Base-by-base conservation (phyloP, 2,329 filamentous ascomycete species). In the Eutypa lata region DNA sequence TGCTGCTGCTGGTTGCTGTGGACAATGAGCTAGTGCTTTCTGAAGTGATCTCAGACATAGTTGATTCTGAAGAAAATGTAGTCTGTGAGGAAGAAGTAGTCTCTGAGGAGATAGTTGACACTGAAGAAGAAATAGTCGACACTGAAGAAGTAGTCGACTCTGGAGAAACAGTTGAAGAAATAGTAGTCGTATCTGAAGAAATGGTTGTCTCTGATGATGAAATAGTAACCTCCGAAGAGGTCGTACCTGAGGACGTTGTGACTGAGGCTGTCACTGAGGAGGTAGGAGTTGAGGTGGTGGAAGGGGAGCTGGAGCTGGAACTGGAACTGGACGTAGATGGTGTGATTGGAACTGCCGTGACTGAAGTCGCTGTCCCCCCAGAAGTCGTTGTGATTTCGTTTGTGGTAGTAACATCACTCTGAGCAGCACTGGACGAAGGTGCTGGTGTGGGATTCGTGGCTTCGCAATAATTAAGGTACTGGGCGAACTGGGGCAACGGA, bases 391-490 rank as follows among this genome's bases (percentile, higher is more conserved):
- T 50, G 7, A 38, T 53, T 5, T 16, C 49, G 6, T 8, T 2
- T 6, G 53, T 49, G 22, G 13, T 57, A 7, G 60, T 53, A 8
- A 61, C 58, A 13, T 61, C 56, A 16, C 43, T 31, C 42, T 53
- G 52, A 2, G 54, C 45, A 3, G 53, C 35, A 22, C 51, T 55
- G 21, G 31, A 37, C 16, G 53, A 50, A 14, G 43, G 14, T 4
- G 42, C 35, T 3, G 49, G 13, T 22, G 3, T 31, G 5, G 52
- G 11, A 14, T 28, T n/a, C 0, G 11, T 48, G 1, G 52, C 13
- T 0, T 65, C 22, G 58, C 82, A 86, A 60, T 66, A 84, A 33
- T 65, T 57, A 31, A 79, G 6, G 51, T 68, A 83, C 57, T 81
- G 77, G 0, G 49, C 22, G 38, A 81, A 80, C 14, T 65, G 52